phyloP scores from a whole-genome alignment of 345 rosid species.

The Erysimum cheiranthoides region DNA sequence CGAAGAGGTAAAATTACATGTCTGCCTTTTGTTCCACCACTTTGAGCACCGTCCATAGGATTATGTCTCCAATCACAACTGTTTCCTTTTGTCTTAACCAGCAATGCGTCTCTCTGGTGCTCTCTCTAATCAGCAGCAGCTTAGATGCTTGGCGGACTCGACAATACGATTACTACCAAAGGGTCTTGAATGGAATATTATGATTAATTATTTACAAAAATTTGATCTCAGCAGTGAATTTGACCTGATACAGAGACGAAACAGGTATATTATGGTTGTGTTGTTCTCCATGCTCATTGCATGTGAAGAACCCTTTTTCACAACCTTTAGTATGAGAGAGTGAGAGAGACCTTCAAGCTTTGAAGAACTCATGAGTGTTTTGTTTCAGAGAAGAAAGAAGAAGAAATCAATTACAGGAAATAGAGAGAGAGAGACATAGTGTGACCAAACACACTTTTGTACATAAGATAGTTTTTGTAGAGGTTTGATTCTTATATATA shows the following conservation, averaged over 20 bases:
- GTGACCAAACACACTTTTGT: conserved; percentile 7
- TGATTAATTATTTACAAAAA: conserved; percentile 44
- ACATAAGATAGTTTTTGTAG: conserved; percentile 2
- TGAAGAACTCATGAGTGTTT: not conserved
- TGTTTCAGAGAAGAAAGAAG: no score
- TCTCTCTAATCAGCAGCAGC: conserved; percentile 23
- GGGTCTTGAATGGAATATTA: conserved; percentile 85
- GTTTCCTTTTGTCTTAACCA: conserved; percentile 26
- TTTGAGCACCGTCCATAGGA: conserved; percentile 52
- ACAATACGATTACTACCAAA: conserved; percentile 90
- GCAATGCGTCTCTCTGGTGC: conserved; percentile 20
- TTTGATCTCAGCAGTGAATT: conserved; percentile 12
- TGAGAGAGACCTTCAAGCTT: conserved; percentile 3
- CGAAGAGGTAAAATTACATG: conserved; percentile 12
- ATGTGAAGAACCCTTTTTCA: conserved; percentile 16
- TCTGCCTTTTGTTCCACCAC: not conserved
- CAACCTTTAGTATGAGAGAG: not conserved
- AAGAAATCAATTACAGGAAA: conserved; percentile 13
- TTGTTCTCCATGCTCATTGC: conserved; percentile 19
- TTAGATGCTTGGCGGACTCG: conserved; percentile 67
- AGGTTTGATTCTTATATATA: conserved; percentile 16
- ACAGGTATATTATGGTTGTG: conserved; percentile 14
- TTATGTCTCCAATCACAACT: conserved; percentile 10
- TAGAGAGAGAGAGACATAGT: not conserved
- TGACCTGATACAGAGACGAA: not conserved